A percentile compares a stretch with the other conserved stretches of the same genome.
phyloP scores from a whole-genome alignment of 768 basidiomycete species.

The Suillus ampliporus region DNA sequence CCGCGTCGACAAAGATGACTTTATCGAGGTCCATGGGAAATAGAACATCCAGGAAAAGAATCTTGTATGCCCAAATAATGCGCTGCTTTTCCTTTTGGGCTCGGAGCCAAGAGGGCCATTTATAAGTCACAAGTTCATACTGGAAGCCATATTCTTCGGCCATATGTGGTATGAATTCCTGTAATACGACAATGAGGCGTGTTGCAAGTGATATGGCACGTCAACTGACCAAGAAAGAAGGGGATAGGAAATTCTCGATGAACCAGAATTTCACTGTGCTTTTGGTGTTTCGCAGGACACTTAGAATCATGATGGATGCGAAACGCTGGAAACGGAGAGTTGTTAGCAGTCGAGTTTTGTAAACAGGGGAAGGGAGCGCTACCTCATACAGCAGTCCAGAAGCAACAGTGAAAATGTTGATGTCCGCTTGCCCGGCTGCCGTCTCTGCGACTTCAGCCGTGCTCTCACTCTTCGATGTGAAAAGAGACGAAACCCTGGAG shows the following conservation, averaged over 20 bases:
- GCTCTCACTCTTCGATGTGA: constrained; percentile 38
- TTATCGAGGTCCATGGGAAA: constrained; percentile 99
- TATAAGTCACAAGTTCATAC: constrained; percentile 98
- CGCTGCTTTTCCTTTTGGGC: constrained; percentile 97
- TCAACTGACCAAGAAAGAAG: constrained; percentile 83
- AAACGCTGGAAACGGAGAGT: constrained; percentile 67
- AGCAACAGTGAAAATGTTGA: constrained; percentile 99
- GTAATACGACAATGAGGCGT: constrained; percentile 5
- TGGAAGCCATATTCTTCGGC: constrained; percentile 92
- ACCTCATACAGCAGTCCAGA: constrained; percentile 97
- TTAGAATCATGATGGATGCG: constrained; percentile 97
- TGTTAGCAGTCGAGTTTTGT: constrained; percentile 12
- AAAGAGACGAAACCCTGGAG: constrained; percentile 52
- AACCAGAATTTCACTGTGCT: constrained; percentile 99
- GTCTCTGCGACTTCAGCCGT: constrained; percentile 31
- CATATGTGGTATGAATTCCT: constrained; percentile 96
- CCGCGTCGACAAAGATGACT: constrained; percentile 98
- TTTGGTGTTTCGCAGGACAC: constrained; percentile 92
- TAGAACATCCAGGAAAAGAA: constrained; percentile 96
- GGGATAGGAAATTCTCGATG: constrained; percentile 98
- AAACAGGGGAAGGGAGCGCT: constrained; percentile 20
- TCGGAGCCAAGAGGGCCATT: constrained; percentile 99
- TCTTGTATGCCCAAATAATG: constrained; percentile 99
- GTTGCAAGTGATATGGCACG: not conserved
- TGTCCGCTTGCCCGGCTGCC: constrained; percentile 71